These are phyloP conservation scores for Pseudomicrostroma phylloplanum DNA, from an alignment of 1,284 basidiomycete genomes.

Conservation along the genomic window DNA sequence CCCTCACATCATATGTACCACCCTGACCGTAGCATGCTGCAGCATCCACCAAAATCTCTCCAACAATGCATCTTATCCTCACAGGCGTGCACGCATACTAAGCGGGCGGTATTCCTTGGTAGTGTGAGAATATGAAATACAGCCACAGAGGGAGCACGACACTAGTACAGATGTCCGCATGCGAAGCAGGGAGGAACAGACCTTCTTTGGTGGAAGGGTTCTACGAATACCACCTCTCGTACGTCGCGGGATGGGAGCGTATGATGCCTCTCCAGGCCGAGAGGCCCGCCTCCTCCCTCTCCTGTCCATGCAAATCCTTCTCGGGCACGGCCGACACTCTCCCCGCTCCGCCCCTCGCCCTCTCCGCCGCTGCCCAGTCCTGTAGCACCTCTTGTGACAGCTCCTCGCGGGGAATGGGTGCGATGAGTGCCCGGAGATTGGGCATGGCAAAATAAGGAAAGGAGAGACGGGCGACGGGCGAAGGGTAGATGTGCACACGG, in stretches of 20 bases:
- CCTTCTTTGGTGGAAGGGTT: no score
- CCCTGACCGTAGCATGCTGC: no score
- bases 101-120: no score
- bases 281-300: not conserved
- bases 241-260: not conserved
- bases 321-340: not conserved
- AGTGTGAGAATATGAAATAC: no score
- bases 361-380: conserved; percentile 16
- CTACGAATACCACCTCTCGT: not conserved
- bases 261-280: not conserved
- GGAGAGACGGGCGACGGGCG: conserved; percentile 5
- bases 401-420: conserved; percentile 15
- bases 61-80: no score
- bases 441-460: conserved; percentile 30
- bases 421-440: conserved; percentile 23
- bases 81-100: no score
- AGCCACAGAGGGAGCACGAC: no score
- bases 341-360: conserved; percentile 15
- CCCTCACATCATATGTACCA: no score
- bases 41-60: no score
- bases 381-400: conserved; percentile 21
- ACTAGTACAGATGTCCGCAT: no score
- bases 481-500: conserved; percentile 24
- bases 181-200: no score
- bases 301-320: conserved; percentile 1